phyloP scores from a whole-genome alignment of 805 yeast genomes.

The Schwanniomyces yamadae region DNA sequence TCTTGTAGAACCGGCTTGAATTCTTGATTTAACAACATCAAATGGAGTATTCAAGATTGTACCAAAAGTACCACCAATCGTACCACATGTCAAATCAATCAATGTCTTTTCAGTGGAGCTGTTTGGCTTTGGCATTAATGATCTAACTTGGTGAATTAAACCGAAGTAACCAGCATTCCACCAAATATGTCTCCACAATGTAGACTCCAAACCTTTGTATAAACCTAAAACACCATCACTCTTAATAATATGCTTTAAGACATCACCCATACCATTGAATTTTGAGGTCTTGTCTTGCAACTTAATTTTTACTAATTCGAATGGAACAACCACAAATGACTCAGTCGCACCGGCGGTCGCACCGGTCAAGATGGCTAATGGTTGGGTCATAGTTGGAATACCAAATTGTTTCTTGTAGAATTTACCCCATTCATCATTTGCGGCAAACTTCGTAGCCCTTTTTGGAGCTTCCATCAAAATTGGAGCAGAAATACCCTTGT shows the following conservation, averaged over 20 bases:
- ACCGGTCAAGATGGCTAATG: constrained; percentile 86
- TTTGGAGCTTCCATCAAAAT: constrained; percentile 99
- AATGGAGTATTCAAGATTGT: constrained; percentile 95
- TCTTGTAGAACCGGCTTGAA: constrained; percentile 86
- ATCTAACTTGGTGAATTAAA: constrained; percentile 82
- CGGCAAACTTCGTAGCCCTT: constrained; percentile 97
- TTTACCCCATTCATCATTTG: constrained; percentile 95
- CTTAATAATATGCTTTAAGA: constrained; percentile 66
- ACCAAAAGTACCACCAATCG: constrained; percentile 96
- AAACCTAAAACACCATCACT: constrained; percentile 79
- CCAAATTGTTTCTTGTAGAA: constrained; percentile 74
- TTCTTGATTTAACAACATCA: constrained; percentile 95
- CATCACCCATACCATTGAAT: constrained; percentile 83
- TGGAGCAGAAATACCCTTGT: constrained; percentile 95
- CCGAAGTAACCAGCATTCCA: constrained; percentile 99
- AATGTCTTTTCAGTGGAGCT: constrained; percentile 70
- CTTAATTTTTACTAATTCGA: constrained; percentile 92
- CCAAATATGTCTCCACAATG: constrained; percentile 91
- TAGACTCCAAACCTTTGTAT: constrained; percentile 94
- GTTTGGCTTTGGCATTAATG: constrained; percentile 74
- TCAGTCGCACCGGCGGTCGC: constrained; percentile 99
- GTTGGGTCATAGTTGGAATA: constrained; percentile 67
- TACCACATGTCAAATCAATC: constrained; percentile 88
- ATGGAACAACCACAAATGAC: constrained; percentile 95
- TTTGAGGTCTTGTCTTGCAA: constrained; percentile 84